Evolutionary conservation across 1,284 basidiomycete genomes (phyloP).

Genomic region (Cryptococcus maquisensis): DNA sequence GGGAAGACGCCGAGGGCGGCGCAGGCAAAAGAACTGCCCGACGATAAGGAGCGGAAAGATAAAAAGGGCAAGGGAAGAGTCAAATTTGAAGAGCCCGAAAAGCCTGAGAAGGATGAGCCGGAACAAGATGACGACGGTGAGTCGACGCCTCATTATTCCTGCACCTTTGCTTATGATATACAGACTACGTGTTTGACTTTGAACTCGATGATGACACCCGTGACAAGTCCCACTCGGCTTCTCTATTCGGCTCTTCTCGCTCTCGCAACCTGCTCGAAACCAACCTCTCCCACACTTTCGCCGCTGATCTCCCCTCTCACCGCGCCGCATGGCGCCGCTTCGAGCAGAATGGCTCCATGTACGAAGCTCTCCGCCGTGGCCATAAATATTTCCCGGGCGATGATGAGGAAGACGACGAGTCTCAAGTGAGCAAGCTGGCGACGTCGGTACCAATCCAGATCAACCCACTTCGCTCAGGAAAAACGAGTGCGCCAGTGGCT

Average conservation of each 20-base stretch:
- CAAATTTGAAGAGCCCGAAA: slow-evolving; percentile 34
- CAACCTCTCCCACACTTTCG: slow-evolving; percentile 43
- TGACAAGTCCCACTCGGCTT: background rate
- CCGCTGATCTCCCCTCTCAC: slow-evolving; percentile 46
- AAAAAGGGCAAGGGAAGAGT: slow-evolving; percentile 21
- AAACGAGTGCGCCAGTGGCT: slow-evolving; percentile 1
- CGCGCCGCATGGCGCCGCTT: slow-evolving; percentile 41
- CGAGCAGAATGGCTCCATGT: slow-evolving; percentile 26
- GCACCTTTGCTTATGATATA: background rate
- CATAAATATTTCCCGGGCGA: slow-evolving; percentile 12
- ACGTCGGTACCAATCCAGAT: slow-evolving; percentile 44
- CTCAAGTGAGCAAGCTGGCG: slow-evolving; percentile 29
- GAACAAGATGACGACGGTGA: slow-evolving; percentile 9
- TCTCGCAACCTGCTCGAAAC: slow-evolving; percentile 37
- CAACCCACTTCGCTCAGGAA: slow-evolving; percentile 7
- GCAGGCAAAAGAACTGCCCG: slow-evolving; percentile 11
- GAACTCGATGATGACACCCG: slow-evolving; percentile 32
- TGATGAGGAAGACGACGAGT: slow-evolving; percentile 16
- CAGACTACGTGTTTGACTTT: slow-evolving; percentile 48
- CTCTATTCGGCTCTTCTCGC: slow-evolving; percentile 7
- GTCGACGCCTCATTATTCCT: background rate
- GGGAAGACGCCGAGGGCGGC: slow-evolving; percentile 22
- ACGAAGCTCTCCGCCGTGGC: slow-evolving; percentile 15
- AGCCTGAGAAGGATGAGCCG: slow-evolving; percentile 7
- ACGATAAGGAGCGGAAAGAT: slow-evolving; percentile 6